Evolutionary conservation across 345 rosid species (phyloP), one percentile per base, ranked within the genome.

Genomic region (Angophora floribunda): DNA sequence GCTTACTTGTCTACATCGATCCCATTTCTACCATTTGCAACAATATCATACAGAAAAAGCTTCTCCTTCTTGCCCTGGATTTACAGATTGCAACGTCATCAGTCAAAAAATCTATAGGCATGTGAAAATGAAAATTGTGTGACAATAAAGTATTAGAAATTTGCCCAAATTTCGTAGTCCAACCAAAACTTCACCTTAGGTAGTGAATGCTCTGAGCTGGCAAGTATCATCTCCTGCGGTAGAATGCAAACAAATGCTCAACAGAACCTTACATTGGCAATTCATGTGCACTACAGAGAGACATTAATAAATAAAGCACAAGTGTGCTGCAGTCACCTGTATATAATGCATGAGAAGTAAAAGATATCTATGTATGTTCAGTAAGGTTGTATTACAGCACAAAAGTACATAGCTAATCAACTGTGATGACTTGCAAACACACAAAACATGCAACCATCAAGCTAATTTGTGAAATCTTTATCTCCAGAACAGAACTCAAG

Each of bases 1-100:
- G 21, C 94, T 87, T 94, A 94, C 97, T 97, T 97, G 94, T 97
- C 99, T 88, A 97, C 99, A 51, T 97, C 99, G 88, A 97, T 95
- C 89, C 99, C 99, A 91, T 96, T 97, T 91, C 97, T 95, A 89
- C 99, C 99, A 92, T 97, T 97, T 88, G 99, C 99, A 88, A 97
- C 99, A 92, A 97, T 96, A 89, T 97, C 99, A 92, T 96, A 96
- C 91, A 97, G 91, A 93, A 95, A 97, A 51, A 89, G 94, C 89
- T 96, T 97, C 92, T 95, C 98, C 67, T 55, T 90, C 47, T 92
- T 87, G 85, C 90, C 91, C 99, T 96, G 88, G 19, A 86, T 61
- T 51, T 63, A 53, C 32, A 84, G 55, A 32, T 36, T 86, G 52
- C 50, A 50, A 32, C 17, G 24, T 19, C 24, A 14, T 51, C 45